Evolutionary conservation across 129 eudicot genomes (phyloP).

Genomic region (Chrysanthemum lavandulifolium): DNA sequence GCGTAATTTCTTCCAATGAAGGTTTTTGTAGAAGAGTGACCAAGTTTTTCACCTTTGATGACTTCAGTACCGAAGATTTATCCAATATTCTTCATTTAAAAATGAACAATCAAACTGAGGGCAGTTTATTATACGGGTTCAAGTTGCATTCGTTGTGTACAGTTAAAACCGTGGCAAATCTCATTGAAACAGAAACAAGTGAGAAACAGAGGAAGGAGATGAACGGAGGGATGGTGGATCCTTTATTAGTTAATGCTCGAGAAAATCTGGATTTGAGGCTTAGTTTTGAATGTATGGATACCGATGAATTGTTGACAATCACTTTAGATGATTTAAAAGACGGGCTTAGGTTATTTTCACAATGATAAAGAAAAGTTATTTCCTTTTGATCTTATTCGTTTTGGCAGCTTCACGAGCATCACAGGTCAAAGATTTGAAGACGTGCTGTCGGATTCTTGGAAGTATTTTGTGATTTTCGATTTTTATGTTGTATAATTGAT

Average conservation of each 20-base stretch:
- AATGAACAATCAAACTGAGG: slow-evolving; percentile 62
- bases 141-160: slow-evolving; percentile 70
- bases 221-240: slow-evolving; percentile 91
- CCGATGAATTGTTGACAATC: slow-evolving; percentile 73
- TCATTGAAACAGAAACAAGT: slow-evolving; percentile 62
- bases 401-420: not conserved
- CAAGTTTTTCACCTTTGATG: slow-evolving; percentile 79
- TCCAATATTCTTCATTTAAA: slow-evolving; percentile 69
- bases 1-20: slow-evolving; percentile 10
- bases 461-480: slow-evolving; percentile 5
- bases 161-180: slow-evolving; percentile 44
- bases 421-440: not conserved
- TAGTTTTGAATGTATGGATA: slow-evolving; percentile 66
- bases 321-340: slow-evolving; percentile 72
- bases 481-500: slow-evolving; percentile 16
- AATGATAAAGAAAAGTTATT: slow-evolving; percentile 15
- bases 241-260: slow-evolving; percentile 79
- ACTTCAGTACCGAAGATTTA: slow-evolving; percentile 61
- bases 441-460: not conserved
- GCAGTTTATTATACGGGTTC: slow-evolving; percentile 67
- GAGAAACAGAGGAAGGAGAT: slow-evolving; percentile 77
- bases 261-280: slow-evolving; percentile 84
- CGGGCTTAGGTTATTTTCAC: slow-evolving; percentile 59
- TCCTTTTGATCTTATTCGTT: slow-evolving; percentile 3
- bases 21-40: slow-evolving; percentile 90